A percentile compares a stretch with the other conserved stretches of the same genome.
Conservation (phyloP, 2,329 filamentous ascomycete species). For the Diaporthe ilicicola region DNA sequence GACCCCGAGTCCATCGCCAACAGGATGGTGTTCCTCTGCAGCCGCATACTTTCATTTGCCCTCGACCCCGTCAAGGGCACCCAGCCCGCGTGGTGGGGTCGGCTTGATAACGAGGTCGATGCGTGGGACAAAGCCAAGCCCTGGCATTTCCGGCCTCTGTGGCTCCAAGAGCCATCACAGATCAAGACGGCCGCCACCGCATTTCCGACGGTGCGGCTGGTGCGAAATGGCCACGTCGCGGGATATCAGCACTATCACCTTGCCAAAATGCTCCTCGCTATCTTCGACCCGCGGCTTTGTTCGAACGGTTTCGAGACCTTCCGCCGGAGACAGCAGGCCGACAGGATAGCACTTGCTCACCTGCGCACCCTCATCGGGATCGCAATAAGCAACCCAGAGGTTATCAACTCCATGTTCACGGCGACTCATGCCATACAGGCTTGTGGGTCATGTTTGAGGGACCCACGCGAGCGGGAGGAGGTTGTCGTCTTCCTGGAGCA, state of each 20-base stretch:
- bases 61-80: slow-evolving; percentile 44
- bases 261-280: slow-evolving; percentile 47
- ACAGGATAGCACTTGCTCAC: slow-evolving; percentile 37
- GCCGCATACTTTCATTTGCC: slow-evolving; percentile 44
- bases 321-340: slow-evolving; percentile 33
- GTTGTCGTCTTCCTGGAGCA: slow-evolving; percentile 5
- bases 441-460: not conserved
- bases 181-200: not conserved
- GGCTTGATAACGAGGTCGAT: slow-evolving; percentile 36
- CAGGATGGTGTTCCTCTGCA: slow-evolving; percentile 40
- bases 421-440: slow-evolving; percentile 36
- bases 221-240: slow-evolving; percentile 39
- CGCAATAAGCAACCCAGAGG: slow-evolving; percentile 39
- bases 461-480: slow-evolving; percentile 13
- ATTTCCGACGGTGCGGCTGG: slow-evolving; percentile 34
- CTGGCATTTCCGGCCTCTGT: slow-evolving; percentile 8
- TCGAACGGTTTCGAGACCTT: slow-evolving; percentile 39
- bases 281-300: slow-evolving; percentile 47
- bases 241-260: slow-evolving; percentile 52
- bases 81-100: slow-evolving; percentile 34
- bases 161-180: not conserved
- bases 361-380: slow-evolving; percentile 39
- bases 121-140: slow-evolving; percentile 38
- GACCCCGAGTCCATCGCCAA: slow-evolving; percentile 41
- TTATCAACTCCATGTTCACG: slow-evolving; percentile 39